Evolutionary conservation across 306 rosid species (phyloP), one percentile per base, ranked within the genome.

Genomic region (Hippophae tibetana): DNA sequence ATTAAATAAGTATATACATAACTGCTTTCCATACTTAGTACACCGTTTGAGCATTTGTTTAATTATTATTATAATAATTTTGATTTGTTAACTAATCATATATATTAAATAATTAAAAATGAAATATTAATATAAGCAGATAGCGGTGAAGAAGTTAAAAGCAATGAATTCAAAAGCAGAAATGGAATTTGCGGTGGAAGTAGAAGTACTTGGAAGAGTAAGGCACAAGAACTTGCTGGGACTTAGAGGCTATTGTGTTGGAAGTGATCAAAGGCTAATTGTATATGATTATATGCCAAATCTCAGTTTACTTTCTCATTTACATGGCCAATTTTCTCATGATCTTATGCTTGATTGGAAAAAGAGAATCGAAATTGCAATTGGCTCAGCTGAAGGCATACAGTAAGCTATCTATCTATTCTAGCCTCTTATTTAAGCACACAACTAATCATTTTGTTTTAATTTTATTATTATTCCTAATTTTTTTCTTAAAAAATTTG

Each of bases 171-270:
- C 85, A 5, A 90, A 90, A 66, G 95, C 94, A 8, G 90, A 90
- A 75, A 86, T 86, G 97, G 97, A 90, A 66, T 90, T 90, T 61
- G 94, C 97, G 0, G 97, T 86, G 23, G 97, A 90, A 76, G 97
- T 86, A 5, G 97, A 90, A 68, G 97, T 90, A 57, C 89, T 90
- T 7, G 97, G 88, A 31, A 84, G 97, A 77, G 94, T 86, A 18
- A 67, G 88, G 78, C 97, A 90, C 82, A 90, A 90, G 60, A 90
- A 86, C 38, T 79, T 90, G 62, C 69, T 86, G 14, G 90, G 95
- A 8, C 81, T 90, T 2, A 82, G 90, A 49, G 97, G 97, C 2
- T 90, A 82, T 54, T 90, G 89, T 60, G 86, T 76, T 41, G 97
- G 90, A 44, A 76, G 77, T 44, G 94, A 86, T 73, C 88, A 86